A percentile compares a stretch with the other conserved stretches of the same genome.
Conservation (phyloP, 805 yeast species). For the Zygoascus bituminiphila region DNA sequence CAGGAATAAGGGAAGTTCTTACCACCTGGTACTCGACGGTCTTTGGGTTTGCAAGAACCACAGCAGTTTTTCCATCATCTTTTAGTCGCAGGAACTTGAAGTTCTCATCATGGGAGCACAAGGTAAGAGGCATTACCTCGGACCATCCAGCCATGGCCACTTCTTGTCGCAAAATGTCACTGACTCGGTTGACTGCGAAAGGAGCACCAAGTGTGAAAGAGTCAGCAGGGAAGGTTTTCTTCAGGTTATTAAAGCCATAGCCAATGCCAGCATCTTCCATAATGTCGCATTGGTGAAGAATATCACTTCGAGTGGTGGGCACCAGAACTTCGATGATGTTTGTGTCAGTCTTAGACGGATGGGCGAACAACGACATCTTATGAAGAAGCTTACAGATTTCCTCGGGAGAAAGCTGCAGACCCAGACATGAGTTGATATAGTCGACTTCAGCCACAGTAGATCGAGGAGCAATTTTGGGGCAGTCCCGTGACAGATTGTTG, state of each 20-base stretch:
- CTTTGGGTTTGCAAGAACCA: constrained; percentile 91
- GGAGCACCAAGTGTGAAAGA: constrained; percentile 77
- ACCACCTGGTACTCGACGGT: constrained; percentile 96
- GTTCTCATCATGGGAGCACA: constrained; percentile 96
- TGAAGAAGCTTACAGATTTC: constrained; percentile 60
- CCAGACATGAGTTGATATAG: constrained; percentile 89
- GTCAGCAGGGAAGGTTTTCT: constrained; percentile 69
- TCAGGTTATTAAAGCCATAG: constrained; percentile 86
- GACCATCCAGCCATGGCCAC: constrained; percentile 93
- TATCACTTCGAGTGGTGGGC: constrained; percentile 94
- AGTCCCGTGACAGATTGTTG: constrained; percentile 62
- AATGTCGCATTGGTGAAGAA: constrained; percentile 93
- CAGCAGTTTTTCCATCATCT: constrained; percentile 75
- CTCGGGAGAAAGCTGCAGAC: constrained; percentile 61
- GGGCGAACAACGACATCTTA: constrained; percentile 75
- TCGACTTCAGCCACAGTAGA: constrained; percentile 61
- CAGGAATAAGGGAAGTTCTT: constrained; percentile 89
- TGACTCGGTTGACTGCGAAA: constrained; percentile 80
- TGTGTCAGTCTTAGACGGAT: constrained; percentile 38
- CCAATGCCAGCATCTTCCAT: constrained; percentile 98
- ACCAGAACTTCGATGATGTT: constrained; percentile 56
- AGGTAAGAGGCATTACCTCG: constrained; percentile 91
- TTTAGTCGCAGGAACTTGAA: constrained; percentile 69
- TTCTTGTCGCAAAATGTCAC: constrained; percentile 85
- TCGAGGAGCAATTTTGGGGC: constrained; percentile 68